Conservation (phyloP, 805 yeast species). For the Metschnikowia amazonensis region DNA sequence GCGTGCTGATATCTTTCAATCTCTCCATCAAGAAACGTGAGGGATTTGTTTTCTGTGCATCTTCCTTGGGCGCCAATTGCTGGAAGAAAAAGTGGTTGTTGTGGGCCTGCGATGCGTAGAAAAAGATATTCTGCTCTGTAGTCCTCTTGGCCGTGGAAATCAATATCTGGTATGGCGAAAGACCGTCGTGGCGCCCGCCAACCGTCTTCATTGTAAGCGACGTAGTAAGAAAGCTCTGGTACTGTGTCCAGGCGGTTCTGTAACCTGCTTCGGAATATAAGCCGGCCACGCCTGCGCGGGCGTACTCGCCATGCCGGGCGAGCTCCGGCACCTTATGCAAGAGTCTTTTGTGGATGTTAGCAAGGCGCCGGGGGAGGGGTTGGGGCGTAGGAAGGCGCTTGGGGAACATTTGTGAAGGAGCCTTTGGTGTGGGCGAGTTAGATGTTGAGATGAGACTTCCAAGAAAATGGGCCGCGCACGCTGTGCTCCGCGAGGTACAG, state of each 20-base stretch:
- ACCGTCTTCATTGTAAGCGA: constrained; percentile 60
- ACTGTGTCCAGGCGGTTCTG: constrained; percentile 72
- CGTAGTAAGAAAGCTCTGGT: constrained; percentile 64
- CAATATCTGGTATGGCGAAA: constrained; percentile 68
- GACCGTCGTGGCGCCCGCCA: constrained; percentile 77
- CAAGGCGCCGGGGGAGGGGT: not conserved
- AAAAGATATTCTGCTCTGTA: constrained; percentile 67
- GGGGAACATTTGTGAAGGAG: not conserved
- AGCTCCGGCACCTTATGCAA: constrained; percentile 66
- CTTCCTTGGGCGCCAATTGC: constrained; percentile 43
- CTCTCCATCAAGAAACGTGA: constrained; percentile 37
- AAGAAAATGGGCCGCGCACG: too few relatives aligned
- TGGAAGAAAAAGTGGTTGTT: constrained; percentile 88
- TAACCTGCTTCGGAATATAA: constrained; percentile 65
- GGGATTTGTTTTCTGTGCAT: constrained; percentile 34
- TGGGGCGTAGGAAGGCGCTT: not conserved
- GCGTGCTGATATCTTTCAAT: constrained; percentile 31
- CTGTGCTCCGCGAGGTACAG: too few relatives aligned
- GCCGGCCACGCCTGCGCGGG: constrained; percentile 55
- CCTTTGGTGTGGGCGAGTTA: not conserved
- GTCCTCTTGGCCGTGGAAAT: constrained; percentile 64
- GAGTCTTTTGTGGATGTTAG: not conserved
- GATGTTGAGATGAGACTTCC: constrained; percentile 1
- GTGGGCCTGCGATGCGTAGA: constrained; percentile 85
- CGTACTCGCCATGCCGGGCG: constrained; percentile 35